Conservation (phyloP, 441 rosid genomes). For the Mallotus japonicus region DNA sequence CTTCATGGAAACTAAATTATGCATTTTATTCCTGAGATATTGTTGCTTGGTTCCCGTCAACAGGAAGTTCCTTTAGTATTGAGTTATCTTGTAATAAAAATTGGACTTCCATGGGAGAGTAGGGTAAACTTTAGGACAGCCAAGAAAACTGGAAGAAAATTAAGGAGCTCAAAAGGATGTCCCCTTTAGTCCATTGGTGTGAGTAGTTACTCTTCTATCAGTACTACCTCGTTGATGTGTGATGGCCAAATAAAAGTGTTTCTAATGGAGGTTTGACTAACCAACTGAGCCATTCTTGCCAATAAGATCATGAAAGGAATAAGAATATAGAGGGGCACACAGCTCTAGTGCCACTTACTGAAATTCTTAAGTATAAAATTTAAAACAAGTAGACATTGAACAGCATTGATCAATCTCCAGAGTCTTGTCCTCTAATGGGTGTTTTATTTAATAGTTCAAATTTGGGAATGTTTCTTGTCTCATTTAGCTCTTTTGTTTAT, state of each 20-base stretch:
- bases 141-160: neutral
- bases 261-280: neutral
- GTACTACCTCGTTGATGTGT: neutral
- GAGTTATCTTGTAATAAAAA: neutral
- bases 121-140: neutral
- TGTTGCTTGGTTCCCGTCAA: no score
- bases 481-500: neutral
- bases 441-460: neutral
- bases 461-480: neutral
- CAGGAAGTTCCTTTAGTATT: neutral
- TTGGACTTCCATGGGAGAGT: neutral
- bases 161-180: neutral
- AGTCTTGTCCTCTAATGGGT: no score
- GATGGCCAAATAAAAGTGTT: neutral
- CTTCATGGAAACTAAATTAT: neutral
- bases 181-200: neutral
- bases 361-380: neutral
- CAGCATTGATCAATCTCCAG: no score
- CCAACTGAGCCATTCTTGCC: neutral
- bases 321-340: neutral
- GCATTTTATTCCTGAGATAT: neutral
- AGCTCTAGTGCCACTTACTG: neutral
- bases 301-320: neutral
- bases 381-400: no score
- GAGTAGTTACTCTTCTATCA: neutral